These are phyloP conservation scores for Aegilops speltoides DNA, from an alignment of 176 grass and related monocot genomes.

Conservation along the genomic window DNA sequence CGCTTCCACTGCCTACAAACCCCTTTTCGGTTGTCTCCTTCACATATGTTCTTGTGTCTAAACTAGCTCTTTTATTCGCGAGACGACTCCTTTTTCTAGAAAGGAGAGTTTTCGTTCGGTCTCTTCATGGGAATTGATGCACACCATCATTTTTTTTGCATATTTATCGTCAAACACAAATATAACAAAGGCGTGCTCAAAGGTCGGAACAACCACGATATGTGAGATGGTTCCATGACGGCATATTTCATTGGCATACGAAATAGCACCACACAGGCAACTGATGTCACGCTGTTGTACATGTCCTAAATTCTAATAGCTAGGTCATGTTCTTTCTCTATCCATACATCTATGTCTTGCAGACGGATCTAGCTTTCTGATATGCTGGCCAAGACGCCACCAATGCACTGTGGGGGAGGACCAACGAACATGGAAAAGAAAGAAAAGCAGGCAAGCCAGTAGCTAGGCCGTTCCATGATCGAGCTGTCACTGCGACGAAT, in stretches of 20 bases:
- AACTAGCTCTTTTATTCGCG: no score
- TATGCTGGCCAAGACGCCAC: neutral
- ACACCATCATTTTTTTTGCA: no score
- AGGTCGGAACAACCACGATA: neutral
- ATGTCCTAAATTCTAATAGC: no score
- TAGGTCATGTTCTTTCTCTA: neutral
- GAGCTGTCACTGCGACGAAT: conserved; percentile 2
- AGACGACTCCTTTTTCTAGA: no score
- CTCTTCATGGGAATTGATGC: no score
- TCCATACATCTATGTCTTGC: neutral
- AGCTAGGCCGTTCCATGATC: neutral
- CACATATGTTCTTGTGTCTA: no score
- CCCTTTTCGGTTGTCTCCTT: no score
- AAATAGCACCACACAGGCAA: neutral
- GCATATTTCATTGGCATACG: neutral
- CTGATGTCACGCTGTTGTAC: neutral
- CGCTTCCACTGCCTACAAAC: no score
- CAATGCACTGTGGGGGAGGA: neutral
- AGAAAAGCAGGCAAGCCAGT: neutral
- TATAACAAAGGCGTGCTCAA: neutral
- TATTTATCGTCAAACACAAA: no score
- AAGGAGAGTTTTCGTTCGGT: no score
- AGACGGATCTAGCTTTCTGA: neutral
- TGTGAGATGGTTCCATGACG: neutral
- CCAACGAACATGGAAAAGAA: neutral